Evolutionary conservation across 805 yeast genomes (phyloP), one percentile per base, ranked within the genome.

Genomic region (Starmerella geochares): DNA sequence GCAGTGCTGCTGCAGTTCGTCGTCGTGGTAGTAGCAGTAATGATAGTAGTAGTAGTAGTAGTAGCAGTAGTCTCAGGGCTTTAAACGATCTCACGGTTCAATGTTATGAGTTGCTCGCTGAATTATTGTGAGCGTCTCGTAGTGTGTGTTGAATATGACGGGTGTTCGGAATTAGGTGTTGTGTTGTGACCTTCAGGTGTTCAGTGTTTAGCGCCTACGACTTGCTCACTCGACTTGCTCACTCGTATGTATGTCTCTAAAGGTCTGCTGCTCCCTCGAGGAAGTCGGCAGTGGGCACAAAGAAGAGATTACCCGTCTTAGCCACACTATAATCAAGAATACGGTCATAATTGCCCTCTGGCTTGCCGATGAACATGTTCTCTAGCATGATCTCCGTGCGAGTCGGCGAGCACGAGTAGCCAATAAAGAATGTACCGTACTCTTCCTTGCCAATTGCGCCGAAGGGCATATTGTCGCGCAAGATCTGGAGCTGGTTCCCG

Each of bases 401-500:
- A 3, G 38, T 14, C 5, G 55, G 57, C 14, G 40, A 40, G 33
- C 48, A 24, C 9, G 56, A 27, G 44, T 58, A 58, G 24, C 58
- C 61, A 36, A 58, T 58, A 43, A 58, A 58, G 46, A 49, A 58
- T 3, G 61, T 58, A 14, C 61, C 61, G 39, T 51, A 57, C 52
- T 57, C 61, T 23, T 53, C 50, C 28, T 54, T 45, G 7, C 49
- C 48, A 11, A 58, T 36, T 2, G 51, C 21, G 19, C 61, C 61
- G 49, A 58, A 58, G 14, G 61, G 61, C 61, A 58, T 57, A 31
- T 58, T 58, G 43, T 57, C 60, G 13, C 61, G 53, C 16, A 58
- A 39, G 39, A 58, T 57, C 38, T 53, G 57, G 36, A 50, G 47
- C 48, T 52, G 53, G 16, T 48, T 47, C 23, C 64, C 80, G 21